Conservation (phyloP, 768 basidiomycete species). For the Leccinum boreale region DNA sequence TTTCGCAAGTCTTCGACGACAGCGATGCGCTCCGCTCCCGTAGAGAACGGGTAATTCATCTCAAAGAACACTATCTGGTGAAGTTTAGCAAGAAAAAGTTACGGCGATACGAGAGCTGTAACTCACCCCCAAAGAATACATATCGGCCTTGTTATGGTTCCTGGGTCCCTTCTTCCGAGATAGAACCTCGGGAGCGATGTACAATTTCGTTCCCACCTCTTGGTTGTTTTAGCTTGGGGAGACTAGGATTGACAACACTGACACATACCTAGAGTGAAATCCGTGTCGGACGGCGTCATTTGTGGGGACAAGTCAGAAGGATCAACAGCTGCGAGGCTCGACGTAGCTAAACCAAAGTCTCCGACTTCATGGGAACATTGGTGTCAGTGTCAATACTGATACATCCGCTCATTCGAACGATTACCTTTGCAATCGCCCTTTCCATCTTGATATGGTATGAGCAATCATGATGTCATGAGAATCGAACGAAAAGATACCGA, state of each 20-base stretch:
- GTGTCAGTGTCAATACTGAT: not conserved
- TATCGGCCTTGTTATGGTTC: constrained; percentile 86
- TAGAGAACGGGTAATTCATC: constrained; percentile 86
- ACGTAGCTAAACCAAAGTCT: constrained; percentile 90
- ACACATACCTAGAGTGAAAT: constrained; percentile 69
- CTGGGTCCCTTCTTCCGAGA: constrained; percentile 58
- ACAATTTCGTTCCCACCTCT: constrained; percentile 90
- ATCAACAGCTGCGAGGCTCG: constrained; percentile 74
- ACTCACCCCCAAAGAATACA: constrained; percentile 89
- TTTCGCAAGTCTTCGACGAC: constrained; percentile 79
- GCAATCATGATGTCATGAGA: not conserved
- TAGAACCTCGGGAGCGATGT: constrained; percentile 91
- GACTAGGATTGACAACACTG: not conserved
- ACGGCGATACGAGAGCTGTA: not conserved
- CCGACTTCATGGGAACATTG: constrained; percentile 51
- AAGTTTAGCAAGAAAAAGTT: not conserved
- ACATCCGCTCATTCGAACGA: not conserved
- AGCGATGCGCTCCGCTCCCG: constrained; percentile 77
- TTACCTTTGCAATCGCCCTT: constrained; percentile 81
- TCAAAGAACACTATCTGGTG: constrained; percentile 92
- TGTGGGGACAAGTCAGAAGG: constrained; percentile 61
- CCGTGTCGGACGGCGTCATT: constrained; percentile 46
- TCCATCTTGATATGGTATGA: constrained; percentile 47
- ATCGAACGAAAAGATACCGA: constrained; percentile 50
- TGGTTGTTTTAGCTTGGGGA: not conserved